A percentile compares a stretch with the other conserved stretches of the same genome.
phyloP scores from a whole-genome alignment of 352 stramenopile species.

The Pythium plurisporium region DNA sequence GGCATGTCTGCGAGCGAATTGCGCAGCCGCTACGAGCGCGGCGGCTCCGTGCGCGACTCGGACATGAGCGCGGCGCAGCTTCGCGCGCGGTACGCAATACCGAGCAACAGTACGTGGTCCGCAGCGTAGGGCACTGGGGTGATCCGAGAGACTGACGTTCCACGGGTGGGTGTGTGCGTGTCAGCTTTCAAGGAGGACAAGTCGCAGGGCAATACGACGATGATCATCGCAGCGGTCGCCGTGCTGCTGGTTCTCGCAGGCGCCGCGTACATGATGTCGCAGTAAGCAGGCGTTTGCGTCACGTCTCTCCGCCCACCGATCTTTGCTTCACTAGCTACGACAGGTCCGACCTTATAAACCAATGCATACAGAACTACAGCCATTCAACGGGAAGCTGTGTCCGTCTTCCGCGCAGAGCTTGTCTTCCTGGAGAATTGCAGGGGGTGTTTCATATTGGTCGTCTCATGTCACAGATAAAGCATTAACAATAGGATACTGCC shows the following conservation, averaged over 20 bases:
- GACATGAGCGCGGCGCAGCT: constrained; percentile 77
- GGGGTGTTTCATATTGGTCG: no score
- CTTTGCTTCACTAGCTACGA: no score
- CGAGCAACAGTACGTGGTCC: constrained; percentile 63
- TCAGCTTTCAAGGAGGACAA: constrained; percentile 67
- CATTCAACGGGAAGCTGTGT: no score
- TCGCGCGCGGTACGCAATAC: constrained; percentile 74
- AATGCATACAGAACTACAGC: no score
- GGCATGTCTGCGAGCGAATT: constrained; percentile 60
- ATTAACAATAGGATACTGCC: not conserved
- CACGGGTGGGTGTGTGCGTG: not conserved
- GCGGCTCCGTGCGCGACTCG: constrained; percentile 63
- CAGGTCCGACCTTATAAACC: no score
- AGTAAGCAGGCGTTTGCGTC: no score
- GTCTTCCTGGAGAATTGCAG: no score
- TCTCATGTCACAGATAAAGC: not conserved
- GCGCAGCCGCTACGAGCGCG: constrained; percentile 68
- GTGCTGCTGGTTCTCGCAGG: constrained; percentile 45
- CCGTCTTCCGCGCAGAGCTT: no score
- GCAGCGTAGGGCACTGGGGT: no score
- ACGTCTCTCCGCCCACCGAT: no score
- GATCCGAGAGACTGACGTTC: not conserved
- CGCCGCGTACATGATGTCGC: constrained; percentile 50
- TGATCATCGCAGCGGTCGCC: constrained; percentile 48
- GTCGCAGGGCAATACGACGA: constrained; percentile 36